Evolutionary conservation across 1,284 basidiomycete species (phyloP).

Genomic region (Stygiomarasmius scandens): DNA sequence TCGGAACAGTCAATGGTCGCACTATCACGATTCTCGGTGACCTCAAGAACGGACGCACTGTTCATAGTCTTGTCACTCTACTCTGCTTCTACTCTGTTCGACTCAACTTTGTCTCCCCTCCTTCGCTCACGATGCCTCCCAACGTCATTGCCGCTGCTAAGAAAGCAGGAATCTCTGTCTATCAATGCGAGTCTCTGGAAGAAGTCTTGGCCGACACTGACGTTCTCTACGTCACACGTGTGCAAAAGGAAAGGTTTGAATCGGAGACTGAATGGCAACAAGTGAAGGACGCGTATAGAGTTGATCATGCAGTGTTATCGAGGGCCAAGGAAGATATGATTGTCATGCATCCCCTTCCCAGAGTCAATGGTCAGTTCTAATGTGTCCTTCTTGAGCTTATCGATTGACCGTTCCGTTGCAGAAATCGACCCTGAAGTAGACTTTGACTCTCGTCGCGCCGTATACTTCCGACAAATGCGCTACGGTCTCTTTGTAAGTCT

Average conservation of each 20-base stretch:
- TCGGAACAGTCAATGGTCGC: conserved; percentile 96
- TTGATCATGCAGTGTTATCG: conserved; percentile 92
- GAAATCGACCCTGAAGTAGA: conserved; percentile 99
- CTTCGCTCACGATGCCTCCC: conserved; percentile 90
- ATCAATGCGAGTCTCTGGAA: conserved; percentile 84
- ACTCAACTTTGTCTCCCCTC: conserved; percentile 95
- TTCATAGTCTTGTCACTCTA: conserved; percentile 93
- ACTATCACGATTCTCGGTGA: conserved; percentile 96
- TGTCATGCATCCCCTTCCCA: conserved; percentile 96
- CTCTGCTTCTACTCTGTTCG: conserved; percentile 92
- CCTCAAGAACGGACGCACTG: conserved; percentile 97
- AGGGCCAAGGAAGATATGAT: conserved; percentile 96
- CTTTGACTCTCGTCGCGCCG: conserved; percentile 91
- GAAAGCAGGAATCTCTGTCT: conserved; percentile 80
- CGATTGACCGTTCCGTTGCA: conserved; percentile 27
- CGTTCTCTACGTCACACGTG: conserved; percentile 94
- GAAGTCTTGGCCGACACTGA: conserved; percentile 93
- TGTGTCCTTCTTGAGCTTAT: neutral
- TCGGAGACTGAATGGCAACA: conserved; percentile 83
- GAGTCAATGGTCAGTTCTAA: conserved; percentile 75
- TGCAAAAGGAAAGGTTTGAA: conserved; percentile 95
- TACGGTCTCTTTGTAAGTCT: conserved; percentile 91
- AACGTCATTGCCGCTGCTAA: conserved; percentile 82
- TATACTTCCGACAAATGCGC: conserved; percentile 99
- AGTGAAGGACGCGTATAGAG: conserved; percentile 91